These are phyloP conservation scores for Chionographis japonica DNA, from an alignment of 106 monocot species.

Conservation along the genomic window DNA sequence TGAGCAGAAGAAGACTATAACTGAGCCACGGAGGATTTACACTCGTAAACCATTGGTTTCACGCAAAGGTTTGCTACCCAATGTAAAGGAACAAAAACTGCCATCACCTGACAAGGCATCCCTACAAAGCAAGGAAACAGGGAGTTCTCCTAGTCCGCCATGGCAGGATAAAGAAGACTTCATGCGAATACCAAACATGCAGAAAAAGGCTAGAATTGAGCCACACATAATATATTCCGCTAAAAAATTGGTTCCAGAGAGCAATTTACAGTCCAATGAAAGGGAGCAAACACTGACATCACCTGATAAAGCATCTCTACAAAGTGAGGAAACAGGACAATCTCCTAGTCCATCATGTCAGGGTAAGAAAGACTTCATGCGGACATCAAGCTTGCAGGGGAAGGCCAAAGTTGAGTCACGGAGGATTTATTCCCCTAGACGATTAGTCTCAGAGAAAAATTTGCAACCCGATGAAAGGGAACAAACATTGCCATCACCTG, in stretches of 20 bases:
- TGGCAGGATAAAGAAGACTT: constrained; percentile 7
- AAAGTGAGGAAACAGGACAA: constrained; percentile 4
- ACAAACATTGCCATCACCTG: too few relatives aligned
- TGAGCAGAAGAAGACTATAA: constrained; percentile 15
- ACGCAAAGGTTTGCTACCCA: constrained; percentile 16
- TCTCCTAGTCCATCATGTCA: constrained; percentile 19
- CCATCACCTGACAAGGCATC: constrained; percentile 11
- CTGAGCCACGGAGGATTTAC: constrained; percentile 25
- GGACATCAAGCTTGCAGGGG: not conserved
- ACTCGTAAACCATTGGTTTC: constrained; percentile 19
- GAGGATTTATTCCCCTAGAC: too few relatives aligned
- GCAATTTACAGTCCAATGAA: constrained; percentile 19
- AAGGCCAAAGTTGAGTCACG: too few relatives aligned
- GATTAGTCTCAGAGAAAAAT: too few relatives aligned
- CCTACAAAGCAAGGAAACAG: constrained; percentile 8
- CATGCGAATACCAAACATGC: not conserved
- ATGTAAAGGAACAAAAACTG: constrained; percentile 11
- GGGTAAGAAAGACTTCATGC: constrained; percentile 6
- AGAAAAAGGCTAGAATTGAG: constrained; percentile 17
- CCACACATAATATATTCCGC: constrained; percentile 29
- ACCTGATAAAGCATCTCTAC: constrained; percentile 8
- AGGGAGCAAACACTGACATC: constrained; percentile 13
- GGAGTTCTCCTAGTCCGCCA: constrained; percentile 14
- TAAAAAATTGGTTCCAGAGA: constrained; percentile 11
- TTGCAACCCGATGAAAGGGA: too few relatives aligned